Evolutionary conservation across 805 yeast genomes (phyloP).

Genomic region (Yarrowia divulgata): DNA sequence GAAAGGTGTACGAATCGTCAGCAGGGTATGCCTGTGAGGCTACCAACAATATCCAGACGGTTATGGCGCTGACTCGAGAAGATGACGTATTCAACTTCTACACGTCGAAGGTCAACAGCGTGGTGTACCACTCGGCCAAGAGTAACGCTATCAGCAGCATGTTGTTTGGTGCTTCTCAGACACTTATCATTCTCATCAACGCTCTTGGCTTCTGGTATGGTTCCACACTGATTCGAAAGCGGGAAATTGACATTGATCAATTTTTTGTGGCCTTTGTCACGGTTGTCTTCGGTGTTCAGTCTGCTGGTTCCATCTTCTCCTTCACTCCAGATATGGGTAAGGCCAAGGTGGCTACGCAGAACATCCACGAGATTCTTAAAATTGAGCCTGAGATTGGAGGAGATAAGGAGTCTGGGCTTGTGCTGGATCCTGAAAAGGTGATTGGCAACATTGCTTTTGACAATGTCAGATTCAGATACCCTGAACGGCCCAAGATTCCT

Average conservation of each 20-base stretch:
- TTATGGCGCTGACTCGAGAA: slow-evolving; percentile 54
- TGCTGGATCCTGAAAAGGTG: slow-evolving; percentile 48
- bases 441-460: slow-evolving; percentile 64
- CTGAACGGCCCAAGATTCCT: slow-evolving; percentile 60
- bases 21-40: slow-evolving; percentile 54
- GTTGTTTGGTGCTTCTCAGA: slow-evolving; percentile 53
- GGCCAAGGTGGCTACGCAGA: slow-evolving; percentile 52
- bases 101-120: slow-evolving; percentile 45
- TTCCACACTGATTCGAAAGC: slow-evolving; percentile 49
- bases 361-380: slow-evolving; percentile 49
- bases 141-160: slow-evolving; percentile 49
- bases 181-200: slow-evolving; percentile 53
- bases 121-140: slow-evolving; percentile 47
- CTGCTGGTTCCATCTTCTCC: slow-evolving; percentile 54
- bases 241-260: slow-evolving; percentile 47
- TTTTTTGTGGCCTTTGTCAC: slow-evolving; percentile 54
- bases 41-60: slow-evolving; percentile 53
- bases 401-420: slow-evolving; percentile 20
- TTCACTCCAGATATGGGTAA: slow-evolving; percentile 56
- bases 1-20: slow-evolving; percentile 51
- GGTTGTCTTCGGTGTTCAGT: slow-evolving; percentile 54
- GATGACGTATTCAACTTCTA: slow-evolving; percentile 51
- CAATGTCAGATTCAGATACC: slow-evolving; percentile 70
- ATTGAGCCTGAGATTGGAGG: slow-evolving; percentile 48
- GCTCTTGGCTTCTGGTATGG: slow-evolving; percentile 57